Base-by-base conservation (phyloP, 2,329 filamentous ascomycete species). In the Alternaria brassicae region DNA sequence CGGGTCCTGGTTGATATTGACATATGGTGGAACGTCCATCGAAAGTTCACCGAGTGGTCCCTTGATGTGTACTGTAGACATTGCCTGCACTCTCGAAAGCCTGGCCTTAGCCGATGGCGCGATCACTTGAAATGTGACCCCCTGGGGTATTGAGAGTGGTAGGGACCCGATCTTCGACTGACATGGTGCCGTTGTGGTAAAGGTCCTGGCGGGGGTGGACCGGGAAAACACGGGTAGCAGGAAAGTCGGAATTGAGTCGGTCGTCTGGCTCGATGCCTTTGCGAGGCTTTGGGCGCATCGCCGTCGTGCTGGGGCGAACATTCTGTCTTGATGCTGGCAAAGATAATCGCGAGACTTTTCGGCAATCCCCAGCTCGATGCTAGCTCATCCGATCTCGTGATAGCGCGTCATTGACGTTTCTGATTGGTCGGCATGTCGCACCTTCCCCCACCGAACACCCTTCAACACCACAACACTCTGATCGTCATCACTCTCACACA, bases 121-220 rank as follows among this genome's bases (percentile, higher is more conserved):
- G 58, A 93, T 81, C 10, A 86, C 81, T 40, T 79, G 81, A 63
- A 99, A 83, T 51, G 90, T 90, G 57, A 99, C 95, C 23, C 74
- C 77, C 17, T 76, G 74, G 7, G 78, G 78, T 53, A 80, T 60
- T n/a, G 77, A 78, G 47, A 80, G 70, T 45, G 77, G 75, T 60
- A 91, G 91, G 69, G 88, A 86, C 70, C 95, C 95, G 63, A 99
- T 90, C 83, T 97, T 95, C 42, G 94, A 97, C 58, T 83, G 80
- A 68, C 84, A 83, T 74, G 80, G 79, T 53, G 87, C 76, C 41
- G 91, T 90, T 40, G 88, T 89, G 56, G 91, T 93, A 82, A 97
- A 97, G 63, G 81, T 80, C 73, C 85, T 83, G 45, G 73, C 62
- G 65, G 78, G 72, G 56, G 66, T 64, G 6, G 78, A 54, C 66